Conservation (phyloP, 192 early-diverging fungal genomes). For the Phlyctochytrium planicorne region DNA sequence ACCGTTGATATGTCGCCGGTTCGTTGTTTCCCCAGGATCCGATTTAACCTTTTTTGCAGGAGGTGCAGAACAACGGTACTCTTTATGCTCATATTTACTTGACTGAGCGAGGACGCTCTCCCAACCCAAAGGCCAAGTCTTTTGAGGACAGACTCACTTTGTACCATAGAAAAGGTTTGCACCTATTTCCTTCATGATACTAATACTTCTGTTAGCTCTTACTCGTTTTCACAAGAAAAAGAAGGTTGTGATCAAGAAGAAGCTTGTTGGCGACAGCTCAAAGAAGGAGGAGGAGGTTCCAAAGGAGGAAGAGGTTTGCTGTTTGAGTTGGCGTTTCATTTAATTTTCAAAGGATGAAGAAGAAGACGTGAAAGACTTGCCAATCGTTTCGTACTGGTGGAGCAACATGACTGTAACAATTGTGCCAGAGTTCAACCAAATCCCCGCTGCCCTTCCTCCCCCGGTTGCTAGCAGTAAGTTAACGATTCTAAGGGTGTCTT, state of each 20-base stretch:
- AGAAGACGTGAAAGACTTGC: constrained; percentile 7
- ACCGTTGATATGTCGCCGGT: constrained; percentile 28
- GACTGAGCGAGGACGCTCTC: constrained; percentile 17
- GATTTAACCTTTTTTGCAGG: constrained; percentile 16
- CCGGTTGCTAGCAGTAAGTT: constrained; percentile 52
- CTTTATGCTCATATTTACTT: constrained; percentile 53
- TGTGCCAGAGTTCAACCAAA: constrained; percentile 42
- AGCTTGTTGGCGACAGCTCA: constrained; percentile 30
- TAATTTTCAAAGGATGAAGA: not conserved
- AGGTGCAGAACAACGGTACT: constrained; percentile 46
- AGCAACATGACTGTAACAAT: constrained; percentile 70
- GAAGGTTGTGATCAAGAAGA: constrained; percentile 42
- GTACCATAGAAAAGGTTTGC: constrained; percentile 38
- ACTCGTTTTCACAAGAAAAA: constrained; percentile 45
- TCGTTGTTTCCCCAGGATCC: not conserved
- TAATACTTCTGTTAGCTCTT: constrained; percentile 22
- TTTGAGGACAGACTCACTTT: constrained; percentile 26
- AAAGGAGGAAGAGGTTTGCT: constrained; percentile 1
- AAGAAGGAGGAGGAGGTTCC: constrained; percentile 15
- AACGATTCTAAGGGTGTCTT: not conserved
- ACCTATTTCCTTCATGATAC: constrained; percentile 11
- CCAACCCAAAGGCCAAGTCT: constrained; percentile 9
- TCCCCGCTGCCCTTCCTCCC: constrained; percentile 54
- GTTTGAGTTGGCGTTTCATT: not conserved
- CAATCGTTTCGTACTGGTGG: constrained; percentile 75